A percentile compares a stretch with the other conserved stretches of the same genome.
These are phyloP conservation scores for Diaporthe velutina DNA, from an alignment of 2,329 filamentous ascomycete genomes.

Conservation along the genomic window DNA sequence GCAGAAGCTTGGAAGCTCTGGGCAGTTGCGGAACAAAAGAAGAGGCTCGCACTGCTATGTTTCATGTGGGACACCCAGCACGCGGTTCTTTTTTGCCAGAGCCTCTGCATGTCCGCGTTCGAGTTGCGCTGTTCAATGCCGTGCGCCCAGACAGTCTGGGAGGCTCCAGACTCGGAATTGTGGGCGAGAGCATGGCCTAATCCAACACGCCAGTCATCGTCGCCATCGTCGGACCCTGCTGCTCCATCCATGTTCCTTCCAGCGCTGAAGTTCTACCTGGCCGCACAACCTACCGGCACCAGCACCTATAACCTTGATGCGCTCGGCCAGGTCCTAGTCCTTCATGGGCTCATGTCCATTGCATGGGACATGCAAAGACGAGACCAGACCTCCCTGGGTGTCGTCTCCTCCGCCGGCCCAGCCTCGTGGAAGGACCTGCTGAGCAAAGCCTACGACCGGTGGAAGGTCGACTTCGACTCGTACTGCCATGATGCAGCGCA, in stretches of 20 bases:
- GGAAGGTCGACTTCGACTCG: conserved; percentile 69
- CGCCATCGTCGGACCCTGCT: not conserved
- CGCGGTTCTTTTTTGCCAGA: conserved; percentile 75
- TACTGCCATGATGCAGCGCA: conserved; percentile 56
- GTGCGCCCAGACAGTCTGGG: conserved; percentile 68
- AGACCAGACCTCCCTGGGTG: conserved; percentile 71
- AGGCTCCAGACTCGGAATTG: conserved; percentile 64
- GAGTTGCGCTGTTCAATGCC: conserved; percentile 70
- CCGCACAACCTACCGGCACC: conserved; percentile 52
- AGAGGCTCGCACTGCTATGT: conserved; percentile 70
- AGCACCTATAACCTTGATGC: conserved; percentile 59
- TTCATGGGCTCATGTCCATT: conserved; percentile 74
- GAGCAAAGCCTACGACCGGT: conserved; percentile 65
- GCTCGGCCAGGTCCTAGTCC: conserved; percentile 65
- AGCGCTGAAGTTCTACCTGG: conserved; percentile 69
- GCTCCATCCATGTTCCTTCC: conserved; percentile 65
- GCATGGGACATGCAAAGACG: conserved; percentile 72
- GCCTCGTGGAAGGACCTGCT: conserved; percentile 63
- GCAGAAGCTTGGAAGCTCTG: conserved; percentile 65
- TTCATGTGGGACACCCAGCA: conserved; percentile 78
- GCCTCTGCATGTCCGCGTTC: conserved; percentile 75
- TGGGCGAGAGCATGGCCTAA: conserved; percentile 43
- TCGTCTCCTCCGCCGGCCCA: conserved; percentile 45
- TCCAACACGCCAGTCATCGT: not conserved
- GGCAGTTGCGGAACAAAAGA: conserved; percentile 69